phyloP scores from a whole-genome alignment of 2,329 filamentous ascomycete genomes.

The Harringtonia aguacate region DNA sequence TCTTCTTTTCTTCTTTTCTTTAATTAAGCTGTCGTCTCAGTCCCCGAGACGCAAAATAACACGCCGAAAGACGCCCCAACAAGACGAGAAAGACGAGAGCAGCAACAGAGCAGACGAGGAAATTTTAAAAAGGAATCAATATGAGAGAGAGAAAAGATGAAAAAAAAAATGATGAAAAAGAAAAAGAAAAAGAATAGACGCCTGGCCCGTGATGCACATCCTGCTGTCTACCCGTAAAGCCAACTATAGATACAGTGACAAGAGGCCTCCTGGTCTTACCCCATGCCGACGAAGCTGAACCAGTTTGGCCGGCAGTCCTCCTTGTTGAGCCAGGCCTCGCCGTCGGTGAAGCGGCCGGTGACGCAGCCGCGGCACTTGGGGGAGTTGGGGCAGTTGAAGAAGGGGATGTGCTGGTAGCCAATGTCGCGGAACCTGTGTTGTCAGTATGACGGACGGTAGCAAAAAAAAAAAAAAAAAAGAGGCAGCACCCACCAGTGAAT shows the following conservation, averaged over 20 bases:
- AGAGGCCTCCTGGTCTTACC: constrained; percentile 29
- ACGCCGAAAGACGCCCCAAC: neutral
- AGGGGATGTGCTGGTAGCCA: constrained; percentile 95
- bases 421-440: constrained; percentile 87
- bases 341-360: constrained; percentile 81
- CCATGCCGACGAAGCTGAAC: constrained; percentile 90
- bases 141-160: neutral
- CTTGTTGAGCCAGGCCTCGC: constrained; percentile 71
- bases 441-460: no score
- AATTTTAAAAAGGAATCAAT: no score
- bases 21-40: no score
- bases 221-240: neutral
- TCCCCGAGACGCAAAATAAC: neutral
- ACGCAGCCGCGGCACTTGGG: constrained; percentile 71
- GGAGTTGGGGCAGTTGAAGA: constrained; percentile 97
- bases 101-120: neutral
- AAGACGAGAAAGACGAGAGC: neutral
- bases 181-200: constrained; percentile 1
- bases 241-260: neutral
- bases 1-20: no score
- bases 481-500: constrained; percentile 71
- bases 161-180: neutral
- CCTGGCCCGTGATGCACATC: constrained; percentile 7
- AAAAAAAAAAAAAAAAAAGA: neutral
- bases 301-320: constrained; percentile 94